Evolutionary conservation across 148 eudicot species (phyloP).

Genomic region (Gaultheria prostrata): DNA sequence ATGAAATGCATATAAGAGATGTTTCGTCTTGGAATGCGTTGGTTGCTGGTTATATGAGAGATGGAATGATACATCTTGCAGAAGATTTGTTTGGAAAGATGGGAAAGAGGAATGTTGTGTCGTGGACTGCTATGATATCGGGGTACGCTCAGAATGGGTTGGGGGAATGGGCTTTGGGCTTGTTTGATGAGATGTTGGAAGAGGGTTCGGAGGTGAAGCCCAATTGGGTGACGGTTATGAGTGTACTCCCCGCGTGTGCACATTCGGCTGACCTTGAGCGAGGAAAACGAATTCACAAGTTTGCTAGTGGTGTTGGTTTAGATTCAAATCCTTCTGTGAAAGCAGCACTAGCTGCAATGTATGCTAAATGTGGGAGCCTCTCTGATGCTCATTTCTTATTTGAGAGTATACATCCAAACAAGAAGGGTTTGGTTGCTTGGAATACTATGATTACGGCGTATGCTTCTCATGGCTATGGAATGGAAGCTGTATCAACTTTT

Average conservation of each 20-base stretch:
- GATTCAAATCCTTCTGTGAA: slow-evolving; percentile 34
- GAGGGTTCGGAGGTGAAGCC: slow-evolving; percentile 35
- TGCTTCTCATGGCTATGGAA: slow-evolving; percentile 49
- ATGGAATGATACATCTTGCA: slow-evolving; percentile 32
- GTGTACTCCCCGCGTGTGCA: slow-evolving; percentile 51
- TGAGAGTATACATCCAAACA: slow-evolving; percentile 18
- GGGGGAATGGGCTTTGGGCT: slow-evolving; percentile 30
- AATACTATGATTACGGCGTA: slow-evolving; percentile 51
- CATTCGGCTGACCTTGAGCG: slow-evolving; percentile 42
- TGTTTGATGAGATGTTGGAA: slow-evolving; percentile 44
- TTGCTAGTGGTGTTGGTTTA: slow-evolving; percentile 32
- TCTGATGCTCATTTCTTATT: slow-evolving; percentile 40
- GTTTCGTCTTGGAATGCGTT: slow-evolving; percentile 51
- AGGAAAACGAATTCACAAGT: slow-evolving; percentile 39
- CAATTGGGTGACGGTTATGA: slow-evolving; percentile 49
- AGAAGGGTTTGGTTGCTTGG: slow-evolving; percentile 45
- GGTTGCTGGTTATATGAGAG: slow-evolving; percentile 47
- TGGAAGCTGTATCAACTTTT: slow-evolving; percentile 42
- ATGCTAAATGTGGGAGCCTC: slow-evolving; percentile 54
- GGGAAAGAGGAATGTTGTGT: slow-evolving; percentile 39
- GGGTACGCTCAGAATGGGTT: slow-evolving; percentile 55
- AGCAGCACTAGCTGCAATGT: slow-evolving; percentile 49
- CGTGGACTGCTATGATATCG: slow-evolving; percentile 59
- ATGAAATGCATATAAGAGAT: slow-evolving; percentile 41
- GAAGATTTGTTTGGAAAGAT: slow-evolving; percentile 34